These are phyloP conservation scores for Fusarium paranaense DNA, from an alignment of 2,329 filamentous ascomycete species.

Conservation along the genomic window DNA sequence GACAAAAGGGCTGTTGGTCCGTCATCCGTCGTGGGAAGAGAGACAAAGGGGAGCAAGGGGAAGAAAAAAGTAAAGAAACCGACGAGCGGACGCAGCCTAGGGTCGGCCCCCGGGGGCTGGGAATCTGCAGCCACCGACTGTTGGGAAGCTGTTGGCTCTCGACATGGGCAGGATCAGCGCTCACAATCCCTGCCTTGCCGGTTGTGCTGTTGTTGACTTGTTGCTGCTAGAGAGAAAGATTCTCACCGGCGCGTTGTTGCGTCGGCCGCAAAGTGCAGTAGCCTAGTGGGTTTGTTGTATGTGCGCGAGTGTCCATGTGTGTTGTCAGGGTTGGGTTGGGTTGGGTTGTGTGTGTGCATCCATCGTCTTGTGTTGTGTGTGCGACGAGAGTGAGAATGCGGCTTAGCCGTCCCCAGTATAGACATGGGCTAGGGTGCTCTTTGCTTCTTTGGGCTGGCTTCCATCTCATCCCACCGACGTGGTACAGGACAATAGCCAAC, in stretches of 20 bases:
- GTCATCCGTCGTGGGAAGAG: conserved; percentile 23
- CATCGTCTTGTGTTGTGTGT: background rate
- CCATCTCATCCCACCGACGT: background rate
- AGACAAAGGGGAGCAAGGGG: background rate
- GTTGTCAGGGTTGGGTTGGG: background rate
- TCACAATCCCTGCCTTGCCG: conserved; percentile 27
- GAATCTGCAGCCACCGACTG: conserved; percentile 36
- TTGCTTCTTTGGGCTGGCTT: conserved; percentile 2
- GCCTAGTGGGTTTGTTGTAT: background rate
- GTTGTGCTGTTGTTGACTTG: background rate
- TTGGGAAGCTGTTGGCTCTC: conserved; percentile 34
- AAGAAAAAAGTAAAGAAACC: background rate
- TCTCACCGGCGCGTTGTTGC: conserved; percentile 30
- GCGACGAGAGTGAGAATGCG: background rate
- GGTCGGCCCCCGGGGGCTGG: conserved; percentile 39
- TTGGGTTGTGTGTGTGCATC: background rate
- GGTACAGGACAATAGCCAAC: background rate
- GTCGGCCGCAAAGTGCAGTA: conserved; percentile 27
- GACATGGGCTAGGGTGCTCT: background rate
- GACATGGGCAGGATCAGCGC: conserved; percentile 32
- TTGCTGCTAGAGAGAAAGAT: background rate
- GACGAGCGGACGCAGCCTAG: conserved; percentile 31
- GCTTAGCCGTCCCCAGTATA: conserved; percentile 20
- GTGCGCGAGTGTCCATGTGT: conserved; percentile 1
- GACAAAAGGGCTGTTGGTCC: conserved; percentile 40